Conservation (phyloP, 352 stramenopile genomes). For the Hyaloperonospora brassicae region DNA sequence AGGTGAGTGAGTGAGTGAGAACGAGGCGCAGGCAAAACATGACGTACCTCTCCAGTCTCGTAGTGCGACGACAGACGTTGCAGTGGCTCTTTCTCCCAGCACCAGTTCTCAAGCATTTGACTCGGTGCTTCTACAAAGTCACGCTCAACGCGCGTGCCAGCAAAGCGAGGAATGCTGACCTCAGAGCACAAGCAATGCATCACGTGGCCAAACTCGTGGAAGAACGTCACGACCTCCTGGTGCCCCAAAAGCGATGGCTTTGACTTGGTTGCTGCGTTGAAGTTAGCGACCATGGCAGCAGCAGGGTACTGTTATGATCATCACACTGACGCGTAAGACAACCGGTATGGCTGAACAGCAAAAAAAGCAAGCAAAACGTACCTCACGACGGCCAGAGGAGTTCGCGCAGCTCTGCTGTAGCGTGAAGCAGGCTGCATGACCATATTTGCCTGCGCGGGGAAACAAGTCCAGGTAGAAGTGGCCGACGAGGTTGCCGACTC, state of each 20-base stretch:
- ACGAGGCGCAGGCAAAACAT: neutral
- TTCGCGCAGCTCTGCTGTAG: constrained; percentile 73
- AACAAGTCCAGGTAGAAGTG: constrained; percentile 88
- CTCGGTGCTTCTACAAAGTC: constrained; percentile 89
- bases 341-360: too few species aligned
- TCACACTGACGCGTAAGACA: constrained; percentile 11
- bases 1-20: too few species aligned
- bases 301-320: constrained; percentile 39
- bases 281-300: constrained; percentile 88
- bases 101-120: constrained; percentile 90
- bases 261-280: constrained; percentile 69
- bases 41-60: constrained; percentile 45
- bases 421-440: constrained; percentile 84
- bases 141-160: constrained; percentile 68
- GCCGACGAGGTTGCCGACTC: constrained; percentile 55
- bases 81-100: constrained; percentile 80
- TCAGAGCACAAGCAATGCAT: constrained; percentile 88
- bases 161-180: constrained; percentile 64
- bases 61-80: constrained; percentile 84
- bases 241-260: constrained; percentile 77
- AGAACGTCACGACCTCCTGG: constrained; percentile 84
- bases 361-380: constrained; percentile 10
- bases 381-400: constrained; percentile 45
- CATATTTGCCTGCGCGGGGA: constrained; percentile 81
- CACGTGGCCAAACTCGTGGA: constrained; percentile 87